Evolutionary conservation across 352 stramenopile species (phyloP).

Genomic region (Nothophytophthora sp.): DNA sequence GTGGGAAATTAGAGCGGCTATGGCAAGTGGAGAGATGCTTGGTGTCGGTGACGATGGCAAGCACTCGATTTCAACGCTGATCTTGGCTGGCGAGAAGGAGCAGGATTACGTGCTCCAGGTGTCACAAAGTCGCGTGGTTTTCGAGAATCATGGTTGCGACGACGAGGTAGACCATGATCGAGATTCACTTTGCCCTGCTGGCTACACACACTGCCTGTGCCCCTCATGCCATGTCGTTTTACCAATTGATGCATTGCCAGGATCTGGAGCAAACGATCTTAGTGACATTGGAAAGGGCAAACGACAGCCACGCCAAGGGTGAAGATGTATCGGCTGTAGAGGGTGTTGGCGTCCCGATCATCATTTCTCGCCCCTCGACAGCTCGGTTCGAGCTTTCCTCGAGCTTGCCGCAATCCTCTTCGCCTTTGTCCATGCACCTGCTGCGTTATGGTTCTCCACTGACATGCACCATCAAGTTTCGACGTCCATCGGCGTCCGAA

Average conservation of each 20-base stretch:
- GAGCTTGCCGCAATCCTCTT: constrained; percentile 1
- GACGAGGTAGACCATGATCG: constrained; percentile 3
- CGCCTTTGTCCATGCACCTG: constrained; percentile 7
- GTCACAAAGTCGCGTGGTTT: constrained; percentile 11
- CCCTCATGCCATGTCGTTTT: constrained; percentile 6
- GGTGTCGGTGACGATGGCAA: neutral
- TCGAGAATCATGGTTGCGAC: constrained; percentile 9
- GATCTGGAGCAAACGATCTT: constrained; percentile 10
- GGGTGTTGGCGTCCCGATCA: constrained; percentile 30
- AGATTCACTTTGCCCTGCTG: neutral
- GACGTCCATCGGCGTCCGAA: constrained; percentile 25
- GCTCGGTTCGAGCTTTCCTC: constrained; percentile 38
- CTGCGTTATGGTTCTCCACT: constrained; percentile 14
- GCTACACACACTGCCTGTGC: neutral
- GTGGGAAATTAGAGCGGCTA: no score
- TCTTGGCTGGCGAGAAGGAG: constrained; percentile 19
- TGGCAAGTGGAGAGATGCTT: neutral
- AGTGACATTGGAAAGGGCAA: constrained; percentile 11
- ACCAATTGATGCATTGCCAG: constrained; percentile 4
- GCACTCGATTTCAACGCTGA: constrained; percentile 10
- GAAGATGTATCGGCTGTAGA: neutral
- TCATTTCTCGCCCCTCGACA: constrained; percentile 54
- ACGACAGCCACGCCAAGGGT: neutral
- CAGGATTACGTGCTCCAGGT: constrained; percentile 12
- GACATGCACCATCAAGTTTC: constrained; percentile 44